These are phyloP conservation scores for Orbilia quercus DNA, from an alignment of 2,329 filamentous ascomycete genomes.

Conservation along the genomic window DNA sequence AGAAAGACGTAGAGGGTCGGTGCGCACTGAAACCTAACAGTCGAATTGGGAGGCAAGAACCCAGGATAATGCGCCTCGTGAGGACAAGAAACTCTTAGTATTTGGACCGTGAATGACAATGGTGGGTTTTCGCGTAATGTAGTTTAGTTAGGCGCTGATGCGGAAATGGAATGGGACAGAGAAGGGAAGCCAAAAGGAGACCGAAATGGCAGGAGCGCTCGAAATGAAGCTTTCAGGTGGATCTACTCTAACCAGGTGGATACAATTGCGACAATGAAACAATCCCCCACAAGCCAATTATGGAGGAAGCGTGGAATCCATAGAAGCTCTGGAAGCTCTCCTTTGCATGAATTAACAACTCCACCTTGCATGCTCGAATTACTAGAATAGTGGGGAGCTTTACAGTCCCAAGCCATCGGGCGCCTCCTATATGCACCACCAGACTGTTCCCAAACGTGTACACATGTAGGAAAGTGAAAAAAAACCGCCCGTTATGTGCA, in stretches of 20 bases:
- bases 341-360: conserved; percentile 42
- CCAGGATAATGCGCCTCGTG: background rate
- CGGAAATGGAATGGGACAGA: conserved; percentile 16
- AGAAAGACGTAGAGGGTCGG: conserved; percentile 3
- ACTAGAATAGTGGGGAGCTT: conserved; percentile 16
- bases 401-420: conserved; percentile 42
- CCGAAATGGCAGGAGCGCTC: conserved; percentile 44
- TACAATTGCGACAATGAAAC: conserved; percentile 56
- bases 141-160: background rate
- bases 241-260: conserved; percentile 44
- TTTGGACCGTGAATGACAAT: conserved; percentile 4
- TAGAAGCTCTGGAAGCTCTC: conserved; percentile 46
- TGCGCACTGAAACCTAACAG: conserved; percentile 46
- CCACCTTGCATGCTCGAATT: conserved; percentile 41
- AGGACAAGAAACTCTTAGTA: background rate
- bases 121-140: conserved; percentile 19
- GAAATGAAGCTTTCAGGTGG: conserved; percentile 28
- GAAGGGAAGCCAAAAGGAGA: conserved; percentile 21
- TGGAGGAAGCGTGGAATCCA: conserved; percentile 23
- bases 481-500: conserved; percentile 27
- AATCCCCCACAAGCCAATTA: conserved; percentile 33
- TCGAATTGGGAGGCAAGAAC: conserved; percentile 29
- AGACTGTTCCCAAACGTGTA: conserved; percentile 1
- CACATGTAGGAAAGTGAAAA: background rate
- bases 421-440: conserved; percentile 34